phyloP scores from a whole-genome alignment of 192 early-diverging fungal genomes.

The Chytriomyces sp. region DNA sequence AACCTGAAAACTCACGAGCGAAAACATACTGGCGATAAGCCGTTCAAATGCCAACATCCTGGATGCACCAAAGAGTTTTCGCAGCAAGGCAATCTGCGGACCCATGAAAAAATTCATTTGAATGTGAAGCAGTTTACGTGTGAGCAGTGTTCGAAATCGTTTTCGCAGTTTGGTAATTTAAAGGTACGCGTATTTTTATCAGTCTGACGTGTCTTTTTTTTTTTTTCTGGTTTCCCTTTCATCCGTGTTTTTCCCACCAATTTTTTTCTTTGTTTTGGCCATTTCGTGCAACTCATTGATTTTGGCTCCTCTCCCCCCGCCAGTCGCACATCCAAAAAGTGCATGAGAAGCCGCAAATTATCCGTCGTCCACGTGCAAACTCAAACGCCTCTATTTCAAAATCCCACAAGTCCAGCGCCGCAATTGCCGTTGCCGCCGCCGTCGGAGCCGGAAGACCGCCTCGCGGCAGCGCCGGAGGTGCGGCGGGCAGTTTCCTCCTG shows the following conservation, averaged over 20 bases:
- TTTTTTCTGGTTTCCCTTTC: not conserved
- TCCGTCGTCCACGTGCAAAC: constrained; percentile 23
- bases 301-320: no score
- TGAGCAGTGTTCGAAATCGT: constrained; percentile 70
- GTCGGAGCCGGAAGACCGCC: not conserved
- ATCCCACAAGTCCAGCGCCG: not conserved
- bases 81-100: constrained; percentile 82
- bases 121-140: constrained; percentile 80
- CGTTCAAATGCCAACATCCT: constrained; percentile 64
- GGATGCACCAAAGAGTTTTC: constrained; percentile 82
- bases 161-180: constrained; percentile 73
- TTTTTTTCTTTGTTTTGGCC: no score
- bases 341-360: constrained; percentile 20
- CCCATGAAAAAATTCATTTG: constrained; percentile 80
- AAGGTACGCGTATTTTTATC: constrained; percentile 40
- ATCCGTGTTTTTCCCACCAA: no score
- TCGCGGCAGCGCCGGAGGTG: not conserved
- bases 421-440: not conserved
- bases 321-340: constrained; percentile 36
- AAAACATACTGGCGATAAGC: constrained; percentile 59
- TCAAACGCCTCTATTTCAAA: constrained; percentile 13
- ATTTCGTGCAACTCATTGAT: no score
- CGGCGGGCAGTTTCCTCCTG: not conserved
- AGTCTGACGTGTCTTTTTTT: not conserved
- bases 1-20: constrained; percentile 73